phyloP scores from a whole-genome alignment of 73 alveolate species.

The Paramecium sonneborni region DNA sequence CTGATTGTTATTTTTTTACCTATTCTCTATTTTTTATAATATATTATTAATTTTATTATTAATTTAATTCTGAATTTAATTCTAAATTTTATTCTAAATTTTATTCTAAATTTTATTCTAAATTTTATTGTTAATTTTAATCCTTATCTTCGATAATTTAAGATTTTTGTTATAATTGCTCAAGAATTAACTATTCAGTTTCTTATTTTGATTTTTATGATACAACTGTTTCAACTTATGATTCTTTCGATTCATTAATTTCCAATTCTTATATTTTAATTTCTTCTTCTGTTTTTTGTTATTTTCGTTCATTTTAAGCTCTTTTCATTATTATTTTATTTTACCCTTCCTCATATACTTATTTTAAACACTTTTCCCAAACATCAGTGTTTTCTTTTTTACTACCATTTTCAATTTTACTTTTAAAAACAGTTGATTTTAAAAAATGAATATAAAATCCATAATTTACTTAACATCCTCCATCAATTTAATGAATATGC shows the following conservation, averaged over 20 bases:
- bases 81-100: no score
- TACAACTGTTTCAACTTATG: neutral
- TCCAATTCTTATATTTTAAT: neutral
- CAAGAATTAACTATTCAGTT: neutral
- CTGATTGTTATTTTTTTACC: neutral
- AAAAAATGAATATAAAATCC: constrained; percentile 54
- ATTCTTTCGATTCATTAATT: neutral
- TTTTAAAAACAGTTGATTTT: constrained; percentile 55
- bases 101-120: no score
- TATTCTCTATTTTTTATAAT: neutral
- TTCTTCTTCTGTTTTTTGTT: no score
- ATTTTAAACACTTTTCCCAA: constrained; percentile 56
- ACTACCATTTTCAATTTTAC: constrained; percentile 56
- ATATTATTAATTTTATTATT: neutral
- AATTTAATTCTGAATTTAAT: no score
- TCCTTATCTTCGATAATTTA: neutral
- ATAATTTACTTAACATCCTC: constrained; percentile 37
- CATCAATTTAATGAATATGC: neutral
- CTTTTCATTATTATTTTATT: neutral
- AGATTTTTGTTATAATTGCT: neutral
- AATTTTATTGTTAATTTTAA: neutral
- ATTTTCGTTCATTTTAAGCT: neutral
- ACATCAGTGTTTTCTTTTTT: constrained; percentile 61
- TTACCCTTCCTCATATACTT: neutral
- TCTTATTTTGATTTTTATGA: neutral